Percentiles rank a stretch among this genome's conserved stretches.
Evolutionary conservation across 345 rosid species (phyloP).

Genomic region (Lepidium aucheri): DNA sequence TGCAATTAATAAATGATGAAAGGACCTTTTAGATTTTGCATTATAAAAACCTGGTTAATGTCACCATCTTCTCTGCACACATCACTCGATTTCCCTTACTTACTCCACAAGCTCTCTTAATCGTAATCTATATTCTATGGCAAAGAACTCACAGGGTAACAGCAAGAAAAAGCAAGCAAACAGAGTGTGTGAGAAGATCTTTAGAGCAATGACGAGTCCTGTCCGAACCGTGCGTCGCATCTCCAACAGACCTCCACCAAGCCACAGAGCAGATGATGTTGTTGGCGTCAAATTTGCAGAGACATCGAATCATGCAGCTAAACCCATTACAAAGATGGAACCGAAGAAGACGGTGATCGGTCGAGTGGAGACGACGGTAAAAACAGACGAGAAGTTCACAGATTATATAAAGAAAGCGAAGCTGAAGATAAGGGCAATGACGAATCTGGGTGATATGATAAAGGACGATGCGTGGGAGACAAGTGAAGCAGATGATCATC

Average conservation of each 20-base stretch:
- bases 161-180: conserved; percentile 19
- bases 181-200: conserved; percentile 26
- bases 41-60: conserved; percentile 10
- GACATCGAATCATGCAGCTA: conserved; percentile 6
- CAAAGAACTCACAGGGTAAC: conserved; percentile 10
- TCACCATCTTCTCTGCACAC: conserved; percentile 21
- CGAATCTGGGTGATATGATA: conserved; percentile 20
- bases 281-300: conserved; percentile 7
- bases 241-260: conserved; percentile 11
- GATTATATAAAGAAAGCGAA: conserved; percentile 25
- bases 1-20: background rate
- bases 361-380: conserved; percentile 20
- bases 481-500: conserved; percentile 1
- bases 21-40: background rate
- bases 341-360: conserved; percentile 15
- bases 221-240: conserved; percentile 21
- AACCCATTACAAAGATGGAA: conserved; percentile 17
- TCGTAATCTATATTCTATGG: background rate
- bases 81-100: background rate
- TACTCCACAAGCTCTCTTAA: background rate
- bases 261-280: background rate
- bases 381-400: conserved; percentile 25
- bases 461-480: conserved; percentile 10
- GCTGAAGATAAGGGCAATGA: conserved; percentile 24
- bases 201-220: conserved; percentile 26